Base-by-base conservation (phyloP, 352 stramenopile species). In the Pythium dissimile region DNA sequence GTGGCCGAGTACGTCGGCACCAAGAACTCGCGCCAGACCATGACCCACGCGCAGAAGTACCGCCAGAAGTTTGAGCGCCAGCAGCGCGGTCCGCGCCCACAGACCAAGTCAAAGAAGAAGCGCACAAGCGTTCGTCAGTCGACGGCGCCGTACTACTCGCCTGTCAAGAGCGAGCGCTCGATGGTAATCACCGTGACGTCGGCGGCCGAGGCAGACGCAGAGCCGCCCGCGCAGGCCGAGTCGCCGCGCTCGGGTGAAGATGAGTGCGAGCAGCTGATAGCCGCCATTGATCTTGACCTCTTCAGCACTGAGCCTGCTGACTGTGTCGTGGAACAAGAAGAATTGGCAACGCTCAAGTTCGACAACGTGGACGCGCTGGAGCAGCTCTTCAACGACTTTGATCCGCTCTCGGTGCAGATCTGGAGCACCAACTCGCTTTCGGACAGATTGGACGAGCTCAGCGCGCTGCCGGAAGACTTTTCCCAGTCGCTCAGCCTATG, bases 31-130 rank as follows among this genome's bases (percentile, higher is more conserved):
- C 54, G 64, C 8, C 64, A 72, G 41, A 67, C 62, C 44, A 71
- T 71, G 64, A 76, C 68, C 12, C 69, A 77, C 45, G 69, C 69
- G 32, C 69, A 77, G 37, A 77, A 77, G 62, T 77, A 77, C 59
- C 65, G 69, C n/a, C 65, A 77, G 47, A 77, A 77, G 57, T 54
- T 69, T 28, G 69, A 67, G 34, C 57, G 69, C 20, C 65, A 61
- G n/a, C 54, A 69, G 52, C 61, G 69, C n/a, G 69, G 69, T 8
- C 54, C 73, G 26, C 46, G 56, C n/a, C 38, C 35, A 1, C 34
- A 54, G 34, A 27, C 5, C 38, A 64, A 63, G 47, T 1, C 23
- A n/a, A 52, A 35, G 5, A 52, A 28, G 27, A 69, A 55, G 41
- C 52, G 43, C 41, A 52, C n/a, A 44, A 53, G n/a, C 5, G 38